These are phyloP conservation scores for Noccaea caerulescens DNA, from an alignment of 345 rosid genomes.

Conservation along the genomic window DNA sequence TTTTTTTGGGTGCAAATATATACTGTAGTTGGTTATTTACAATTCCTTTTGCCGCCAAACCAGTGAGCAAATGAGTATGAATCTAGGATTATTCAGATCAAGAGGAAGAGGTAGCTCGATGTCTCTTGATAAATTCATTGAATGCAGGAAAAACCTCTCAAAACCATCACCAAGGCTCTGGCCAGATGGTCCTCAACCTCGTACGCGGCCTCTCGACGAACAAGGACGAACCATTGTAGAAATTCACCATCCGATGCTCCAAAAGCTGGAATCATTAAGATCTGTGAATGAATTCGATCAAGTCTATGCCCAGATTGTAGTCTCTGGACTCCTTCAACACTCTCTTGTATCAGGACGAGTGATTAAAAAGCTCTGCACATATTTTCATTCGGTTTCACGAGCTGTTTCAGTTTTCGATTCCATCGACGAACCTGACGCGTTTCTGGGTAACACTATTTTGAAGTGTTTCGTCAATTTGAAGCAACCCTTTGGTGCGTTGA, in stretches of 20 bases:
- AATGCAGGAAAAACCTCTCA: conserved; percentile 52
- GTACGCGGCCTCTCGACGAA: conserved; percentile 12
- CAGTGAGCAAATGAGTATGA: conserved; percentile 29
- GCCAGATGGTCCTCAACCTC: conserved; percentile 45
- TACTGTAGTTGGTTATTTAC: too few relatives aligned
- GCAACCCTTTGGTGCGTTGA: conserved; percentile 51
- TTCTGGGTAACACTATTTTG: conserved; percentile 62
- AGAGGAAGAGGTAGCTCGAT: conserved; percentile 34
- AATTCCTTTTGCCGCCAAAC: conserved; percentile 5
- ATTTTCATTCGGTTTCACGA: conserved; percentile 46
- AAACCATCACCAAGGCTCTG: conserved; percentile 55
- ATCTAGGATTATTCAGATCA: conserved; percentile 20
- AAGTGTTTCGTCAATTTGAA: conserved; percentile 45
- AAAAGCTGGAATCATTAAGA: conserved; percentile 49
- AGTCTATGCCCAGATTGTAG: conserved; percentile 51
- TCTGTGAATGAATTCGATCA: conserved; percentile 49
- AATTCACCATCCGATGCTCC: conserved; percentile 49
- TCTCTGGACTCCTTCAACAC: conserved; percentile 53
- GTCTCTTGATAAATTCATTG: conserved; percentile 52
- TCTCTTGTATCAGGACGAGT: conserved; percentile 55
- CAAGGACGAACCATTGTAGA: conserved; percentile 30
- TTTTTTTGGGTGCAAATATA: too few relatives aligned
- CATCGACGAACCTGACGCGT: conserved; percentile 59
- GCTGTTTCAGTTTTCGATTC: conserved; percentile 52
- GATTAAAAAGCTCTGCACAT: conserved; percentile 61